Evolutionary conservation across 2,329 filamentous ascomycete species (phyloP).

Genomic region (Gaeumannomyces sp.): DNA sequence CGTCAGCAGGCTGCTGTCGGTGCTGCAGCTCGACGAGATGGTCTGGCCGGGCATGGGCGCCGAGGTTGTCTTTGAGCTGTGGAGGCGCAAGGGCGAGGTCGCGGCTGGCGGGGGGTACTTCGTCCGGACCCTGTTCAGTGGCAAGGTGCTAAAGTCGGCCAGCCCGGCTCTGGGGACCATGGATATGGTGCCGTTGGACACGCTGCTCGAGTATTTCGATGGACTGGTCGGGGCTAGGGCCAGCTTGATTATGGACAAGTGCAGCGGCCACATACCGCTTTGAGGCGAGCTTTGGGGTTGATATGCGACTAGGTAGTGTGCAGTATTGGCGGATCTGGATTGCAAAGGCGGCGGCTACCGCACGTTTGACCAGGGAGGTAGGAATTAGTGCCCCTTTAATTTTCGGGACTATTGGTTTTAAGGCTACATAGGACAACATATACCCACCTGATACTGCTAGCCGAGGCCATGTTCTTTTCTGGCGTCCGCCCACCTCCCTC

Average conservation of each 20-base stretch:
- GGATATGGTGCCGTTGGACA: conserved; percentile 64
- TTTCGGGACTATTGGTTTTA: neutral
- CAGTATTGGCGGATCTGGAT: too few species aligned
- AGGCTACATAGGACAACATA: neutral
- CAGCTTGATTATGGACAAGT: conserved; percentile 23
- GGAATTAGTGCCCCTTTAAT: neutral
- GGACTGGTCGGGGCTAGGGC: conserved; percentile 55
- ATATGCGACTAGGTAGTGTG: too few species aligned
- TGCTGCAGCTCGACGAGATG: conserved; percentile 70
- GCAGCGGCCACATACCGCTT: conserved; percentile 9
- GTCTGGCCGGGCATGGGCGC: conserved; percentile 81
- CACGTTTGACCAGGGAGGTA: too few species aligned
- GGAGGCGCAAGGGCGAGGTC: conserved; percentile 31
- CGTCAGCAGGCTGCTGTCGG: conserved; percentile 57
- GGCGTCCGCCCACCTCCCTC: conserved; percentile 69
- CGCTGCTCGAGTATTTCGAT: conserved; percentile 64
- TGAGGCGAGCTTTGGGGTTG: too few species aligned
- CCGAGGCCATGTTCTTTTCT: conserved; percentile 31
- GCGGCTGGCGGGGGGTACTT: conserved; percentile 33
- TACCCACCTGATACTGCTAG: neutral
- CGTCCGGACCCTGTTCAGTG: conserved; percentile 66
- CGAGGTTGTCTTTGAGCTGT: conserved; percentile 74
- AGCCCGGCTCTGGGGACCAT: conserved; percentile 61
- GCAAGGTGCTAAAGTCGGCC: conserved; percentile 59
- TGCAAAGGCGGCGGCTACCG: too few species aligned